Conservation (phyloP, 768 basidiomycete species). For the Phallus indusiatus region DNA sequence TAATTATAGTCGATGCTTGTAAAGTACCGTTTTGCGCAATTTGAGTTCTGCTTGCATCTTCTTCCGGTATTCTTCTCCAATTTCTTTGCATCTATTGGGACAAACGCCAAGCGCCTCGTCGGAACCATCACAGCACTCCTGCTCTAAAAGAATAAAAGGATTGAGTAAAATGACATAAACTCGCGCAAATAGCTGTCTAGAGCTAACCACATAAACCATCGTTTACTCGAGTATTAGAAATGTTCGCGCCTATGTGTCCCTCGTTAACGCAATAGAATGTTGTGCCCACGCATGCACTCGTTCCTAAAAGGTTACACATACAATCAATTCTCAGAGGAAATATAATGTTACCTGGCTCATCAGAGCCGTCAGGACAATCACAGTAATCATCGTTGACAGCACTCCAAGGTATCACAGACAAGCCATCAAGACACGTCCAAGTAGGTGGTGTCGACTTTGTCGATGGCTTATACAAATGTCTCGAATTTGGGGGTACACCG, state of each 20-base stretch:
- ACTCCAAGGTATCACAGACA: slow-evolving; percentile 65
- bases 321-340: not conserved
- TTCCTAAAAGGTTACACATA: slow-evolving; percentile 39
- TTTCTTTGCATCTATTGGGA: slow-evolving; percentile 62
- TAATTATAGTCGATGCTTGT: not conserved
- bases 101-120: slow-evolving; percentile 84
- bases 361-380: slow-evolving; percentile 90
- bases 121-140: slow-evolving; percentile 91
- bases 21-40: slow-evolving; percentile 65
- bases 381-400: slow-evolving; percentile 93
- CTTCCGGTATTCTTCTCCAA: slow-evolving; percentile 62
- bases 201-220: slow-evolving; percentile 88
- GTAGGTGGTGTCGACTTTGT: slow-evolving; percentile 26
- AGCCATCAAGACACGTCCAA: slow-evolving; percentile 80
- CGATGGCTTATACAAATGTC: slow-evolving; percentile 44
- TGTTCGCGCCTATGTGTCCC: slow-evolving; percentile 75
- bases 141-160: slow-evolving; percentile 45
- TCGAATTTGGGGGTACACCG: slow-evolving; percentile 48
- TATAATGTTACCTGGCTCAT: slow-evolving; percentile 67
- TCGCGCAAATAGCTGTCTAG: not conserved
- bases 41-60: slow-evolving; percentile 67
- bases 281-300: slow-evolving; percentile 70
- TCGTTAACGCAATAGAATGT: slow-evolving; percentile 80
- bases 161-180: slow-evolving; percentile 12
- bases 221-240: slow-evolving; percentile 75